phyloP scores from a whole-genome alignment of 257 asterid species.

The Parsonsia alboflavescens region DNA sequence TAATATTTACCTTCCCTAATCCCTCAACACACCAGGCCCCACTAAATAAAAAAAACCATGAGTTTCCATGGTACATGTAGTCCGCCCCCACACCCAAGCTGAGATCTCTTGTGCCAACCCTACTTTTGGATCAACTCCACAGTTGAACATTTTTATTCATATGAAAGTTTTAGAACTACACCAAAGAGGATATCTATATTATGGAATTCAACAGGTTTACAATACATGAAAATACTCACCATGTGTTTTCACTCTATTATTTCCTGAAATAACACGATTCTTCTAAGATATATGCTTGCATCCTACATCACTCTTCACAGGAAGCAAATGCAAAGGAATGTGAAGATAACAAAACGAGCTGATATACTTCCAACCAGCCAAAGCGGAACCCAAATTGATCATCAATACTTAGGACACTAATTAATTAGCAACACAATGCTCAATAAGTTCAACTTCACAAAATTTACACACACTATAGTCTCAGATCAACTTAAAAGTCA shows the following conservation, averaged over 20 bases:
- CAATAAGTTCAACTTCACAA: slow-evolving; percentile 2
- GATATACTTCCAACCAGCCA: not conserved
- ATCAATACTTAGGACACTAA: not conserved
- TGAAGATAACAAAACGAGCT: not conserved
- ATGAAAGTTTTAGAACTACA: not conserved
- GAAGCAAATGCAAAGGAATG: not conserved
- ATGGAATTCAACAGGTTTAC: not conserved
- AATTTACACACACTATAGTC: not conserved
- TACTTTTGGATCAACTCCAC: too few species aligned
- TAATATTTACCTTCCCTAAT: not conserved
- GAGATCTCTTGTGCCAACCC: too few species aligned
- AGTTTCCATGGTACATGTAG: not conserved
- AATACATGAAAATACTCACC: not conserved
- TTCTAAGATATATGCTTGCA: not conserved
- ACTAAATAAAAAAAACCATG: not conserved
- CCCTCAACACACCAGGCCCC: not conserved
- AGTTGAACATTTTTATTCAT: too few species aligned
- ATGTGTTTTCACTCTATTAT: not conserved
- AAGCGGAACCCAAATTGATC: not conserved
- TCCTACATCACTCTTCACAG: not conserved
- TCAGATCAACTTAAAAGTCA: not conserved
- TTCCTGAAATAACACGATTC: not conserved
- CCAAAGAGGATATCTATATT: not conserved
- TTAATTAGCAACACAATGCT: not conserved
- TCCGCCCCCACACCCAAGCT: not conserved